These are phyloP conservation scores for Clausena lansium DNA, from an alignment of 345 rosid genomes.

Conservation along the genomic window DNA sequence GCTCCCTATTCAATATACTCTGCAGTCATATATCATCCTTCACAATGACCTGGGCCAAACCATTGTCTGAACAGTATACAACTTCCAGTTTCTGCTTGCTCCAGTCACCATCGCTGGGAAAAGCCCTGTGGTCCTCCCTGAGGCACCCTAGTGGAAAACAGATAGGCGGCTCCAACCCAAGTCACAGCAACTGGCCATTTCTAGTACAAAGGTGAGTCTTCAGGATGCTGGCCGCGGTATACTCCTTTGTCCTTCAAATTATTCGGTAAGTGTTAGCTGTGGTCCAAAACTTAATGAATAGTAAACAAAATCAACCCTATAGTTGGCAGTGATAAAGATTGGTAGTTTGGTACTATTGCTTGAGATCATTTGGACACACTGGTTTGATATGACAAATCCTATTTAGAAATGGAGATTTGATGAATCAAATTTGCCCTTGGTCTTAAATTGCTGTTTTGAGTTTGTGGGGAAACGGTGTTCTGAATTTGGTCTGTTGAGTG, in stretches of 20 bases:
- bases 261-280: slow-evolving; percentile 53
- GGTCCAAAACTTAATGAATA: slow-evolving; percentile 64
- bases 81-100: slow-evolving; percentile 39
- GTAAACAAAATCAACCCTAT: slow-evolving; percentile 51
- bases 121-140: slow-evolving; percentile 77
- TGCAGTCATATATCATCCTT: neutral
- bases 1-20: neutral
- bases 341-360: neutral
- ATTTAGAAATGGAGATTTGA: neutral
- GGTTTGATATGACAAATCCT: neutral
- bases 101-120: slow-evolving; percentile 52
- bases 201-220: slow-evolving; percentile 63
- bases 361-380: neutral
- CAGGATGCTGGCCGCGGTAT: slow-evolving; percentile 62
- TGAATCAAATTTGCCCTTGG: neutral
- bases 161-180: slow-evolving; percentile 47
- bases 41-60: slow-evolving; percentile 22
- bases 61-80: slow-evolving; percentile 20
- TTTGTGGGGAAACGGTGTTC: neutral
- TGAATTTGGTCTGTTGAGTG: neutral
- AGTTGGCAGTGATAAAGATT: slow-evolving; percentile 59
- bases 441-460: neutral
- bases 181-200: slow-evolving; percentile 56
- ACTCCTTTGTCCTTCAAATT: slow-evolving; percentile 55
- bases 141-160: slow-evolving; percentile 56